Conservation (phyloP, 768 basidiomycete species). For the Russula olivacea region DNA sequence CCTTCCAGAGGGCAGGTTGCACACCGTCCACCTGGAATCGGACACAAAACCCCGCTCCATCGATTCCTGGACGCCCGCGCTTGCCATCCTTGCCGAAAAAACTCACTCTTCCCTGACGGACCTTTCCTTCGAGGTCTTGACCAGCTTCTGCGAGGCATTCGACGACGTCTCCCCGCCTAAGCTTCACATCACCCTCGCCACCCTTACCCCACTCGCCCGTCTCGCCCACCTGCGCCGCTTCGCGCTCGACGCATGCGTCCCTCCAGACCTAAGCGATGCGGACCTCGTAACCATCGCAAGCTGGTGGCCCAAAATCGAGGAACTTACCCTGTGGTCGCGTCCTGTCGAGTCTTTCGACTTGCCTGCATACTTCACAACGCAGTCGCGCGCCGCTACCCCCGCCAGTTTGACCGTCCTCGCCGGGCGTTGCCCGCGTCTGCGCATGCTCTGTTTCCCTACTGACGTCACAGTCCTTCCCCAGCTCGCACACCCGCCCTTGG, state of each 20-base stretch:
- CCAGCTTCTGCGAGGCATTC: conserved; percentile 24
- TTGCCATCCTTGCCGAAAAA: conserved; percentile 21
- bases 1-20: conserved; percentile 15
- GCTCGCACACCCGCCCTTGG: conserved; percentile 6
- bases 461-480: conserved; percentile 21
- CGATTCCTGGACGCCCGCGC: conserved; percentile 23
- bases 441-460: conserved; percentile 25
- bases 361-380: conserved; percentile 23
- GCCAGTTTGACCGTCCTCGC: conserved; percentile 27
- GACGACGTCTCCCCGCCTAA: conserved; percentile 23
- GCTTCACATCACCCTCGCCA: conserved; percentile 26
- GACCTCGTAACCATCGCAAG: conserved; percentile 28
- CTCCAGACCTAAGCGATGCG: conserved; percentile 28
- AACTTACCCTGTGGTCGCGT: conserved; percentile 28
- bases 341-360: conserved; percentile 24
- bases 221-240: conserved; percentile 28
- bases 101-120: conserved; percentile 16
- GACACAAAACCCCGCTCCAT: conserved; percentile 24
- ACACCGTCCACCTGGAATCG: conserved; percentile 22
- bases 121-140: conserved; percentile 20
- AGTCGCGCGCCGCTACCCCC: conserved; percentile 27
- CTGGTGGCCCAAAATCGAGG: conserved; percentile 31
- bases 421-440: conserved; percentile 26
- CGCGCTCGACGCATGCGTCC: conserved; percentile 27
- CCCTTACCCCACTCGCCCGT: conserved; percentile 29